phyloP scores from a whole-genome alignment of 768 basidiomycete genomes.

The Mycena venus region DNA sequence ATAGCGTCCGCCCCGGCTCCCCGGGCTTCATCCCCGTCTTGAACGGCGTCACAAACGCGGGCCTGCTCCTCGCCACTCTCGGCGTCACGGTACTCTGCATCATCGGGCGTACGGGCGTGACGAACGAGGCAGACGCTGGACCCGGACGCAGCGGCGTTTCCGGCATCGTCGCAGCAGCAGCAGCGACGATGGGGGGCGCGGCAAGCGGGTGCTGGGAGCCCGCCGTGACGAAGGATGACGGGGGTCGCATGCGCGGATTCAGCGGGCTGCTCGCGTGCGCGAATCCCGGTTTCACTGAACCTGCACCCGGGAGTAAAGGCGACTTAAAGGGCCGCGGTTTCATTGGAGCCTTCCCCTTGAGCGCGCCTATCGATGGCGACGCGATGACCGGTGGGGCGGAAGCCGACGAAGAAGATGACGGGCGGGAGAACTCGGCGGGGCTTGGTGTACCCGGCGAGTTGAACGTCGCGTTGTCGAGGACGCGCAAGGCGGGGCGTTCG shows the following conservation, averaged over 20 bases:
- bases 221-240: constrained; percentile 32
- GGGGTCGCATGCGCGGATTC: constrained; percentile 40
- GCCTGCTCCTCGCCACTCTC: constrained; percentile 37
- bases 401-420: constrained; percentile 30
- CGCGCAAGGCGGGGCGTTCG: constrained; percentile 50
- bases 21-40: constrained; percentile 65
- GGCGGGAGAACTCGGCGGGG: constrained; percentile 46
- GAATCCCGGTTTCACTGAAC: constrained; percentile 5
- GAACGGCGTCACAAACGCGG: constrained; percentile 74
- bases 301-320: constrained; percentile 18
- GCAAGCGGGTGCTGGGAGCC: constrained; percentile 54
- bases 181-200: constrained; percentile 36
- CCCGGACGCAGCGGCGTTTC: constrained; percentile 27
- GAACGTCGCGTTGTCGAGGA: constrained; percentile 50
- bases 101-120: constrained; percentile 29
- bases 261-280: constrained; percentile 44
- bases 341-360: constrained; percentile 16
- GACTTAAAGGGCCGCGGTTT: constrained; percentile 43
- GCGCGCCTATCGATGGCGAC: constrained; percentile 30
- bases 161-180: not conserved
- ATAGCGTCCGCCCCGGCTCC: constrained; percentile 51
- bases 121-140: constrained; percentile 18
- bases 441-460: constrained; percentile 57
- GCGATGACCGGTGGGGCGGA: constrained; percentile 27
- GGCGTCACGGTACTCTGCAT: constrained; percentile 2